A percentile compares a stretch with the other conserved stretches of the same genome.
Evolutionary conservation across 176 grass and related monocot genomes (phyloP).

Genomic region (Leersia perrieri): DNA sequence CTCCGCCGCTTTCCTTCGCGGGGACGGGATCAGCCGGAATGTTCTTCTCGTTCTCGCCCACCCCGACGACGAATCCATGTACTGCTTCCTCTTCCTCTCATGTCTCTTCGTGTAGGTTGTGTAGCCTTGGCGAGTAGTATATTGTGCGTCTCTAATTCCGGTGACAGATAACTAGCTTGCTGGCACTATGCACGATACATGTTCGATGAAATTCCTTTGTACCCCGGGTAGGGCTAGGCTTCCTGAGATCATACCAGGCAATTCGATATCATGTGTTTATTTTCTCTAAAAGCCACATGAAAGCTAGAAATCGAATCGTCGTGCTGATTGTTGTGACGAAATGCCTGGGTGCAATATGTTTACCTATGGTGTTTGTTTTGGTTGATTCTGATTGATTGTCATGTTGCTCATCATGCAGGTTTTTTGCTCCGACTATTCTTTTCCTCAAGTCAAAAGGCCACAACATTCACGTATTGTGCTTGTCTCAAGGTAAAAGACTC

Average conservation of each 20-base stretch:
- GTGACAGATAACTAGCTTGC: too few species aligned
- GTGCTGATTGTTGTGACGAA: background rate
- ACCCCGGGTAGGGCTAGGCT: background rate
- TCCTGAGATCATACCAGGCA: background rate
- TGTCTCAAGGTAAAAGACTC: constrained; percentile 55
- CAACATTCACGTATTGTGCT: constrained; percentile 74
- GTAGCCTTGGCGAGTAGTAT: background rate
- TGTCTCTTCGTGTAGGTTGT: background rate
- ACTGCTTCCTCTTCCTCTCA: background rate
- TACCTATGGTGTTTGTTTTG: background rate
- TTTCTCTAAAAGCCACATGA: background rate
- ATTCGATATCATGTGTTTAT: fast-evolving
- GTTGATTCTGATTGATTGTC: background rate
- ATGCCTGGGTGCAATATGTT: background rate
- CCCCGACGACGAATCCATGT: constrained; percentile 99
- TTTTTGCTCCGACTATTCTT: constrained; percentile 79
- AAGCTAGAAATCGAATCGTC: too few species aligned
- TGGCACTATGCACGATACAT: background rate
- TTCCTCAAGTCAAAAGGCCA: constrained; percentile 74
- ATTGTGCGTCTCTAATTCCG: background rate
- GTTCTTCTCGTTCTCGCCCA: constrained; percentile 78
- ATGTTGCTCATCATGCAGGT: constrained; percentile 49
- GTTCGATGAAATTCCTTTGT: background rate
- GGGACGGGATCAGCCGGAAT: constrained; percentile 50
- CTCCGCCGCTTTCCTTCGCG: constrained; percentile 12